These are phyloP conservation scores for Blastobotrys proliferans DNA, from an alignment of 1,139 yeast genomes.

Conservation along the genomic window DNA sequence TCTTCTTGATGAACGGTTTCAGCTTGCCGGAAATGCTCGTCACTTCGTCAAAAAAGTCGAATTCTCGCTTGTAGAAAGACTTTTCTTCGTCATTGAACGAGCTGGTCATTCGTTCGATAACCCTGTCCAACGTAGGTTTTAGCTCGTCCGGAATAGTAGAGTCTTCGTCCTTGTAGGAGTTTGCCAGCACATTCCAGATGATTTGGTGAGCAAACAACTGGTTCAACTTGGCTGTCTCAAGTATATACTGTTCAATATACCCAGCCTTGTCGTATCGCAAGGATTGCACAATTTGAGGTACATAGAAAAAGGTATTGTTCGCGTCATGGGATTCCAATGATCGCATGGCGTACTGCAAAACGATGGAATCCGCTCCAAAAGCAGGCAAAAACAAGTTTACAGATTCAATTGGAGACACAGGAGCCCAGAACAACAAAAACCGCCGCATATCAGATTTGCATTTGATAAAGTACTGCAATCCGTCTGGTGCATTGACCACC, in stretches of 20 bases:
- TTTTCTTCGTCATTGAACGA: constrained; percentile 59
- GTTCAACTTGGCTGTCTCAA: constrained; percentile 88
- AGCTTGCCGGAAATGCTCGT: constrained; percentile 91
- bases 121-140: constrained; percentile 78
- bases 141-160: constrained; percentile 66
- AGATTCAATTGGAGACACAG: constrained; percentile 79
- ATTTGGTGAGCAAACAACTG: constrained; percentile 95
- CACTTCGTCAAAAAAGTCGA: constrained; percentile 84
- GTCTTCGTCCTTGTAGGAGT: constrained; percentile 86
- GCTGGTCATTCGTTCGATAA: constrained; percentile 61
- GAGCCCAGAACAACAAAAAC: constrained; percentile 63
- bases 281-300: constrained; percentile 95
- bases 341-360: constrained; percentile 85
- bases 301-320: constrained; percentile 87
- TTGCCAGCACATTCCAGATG: constrained; percentile 97
- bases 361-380: constrained; percentile 59
- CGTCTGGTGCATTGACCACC: constrained; percentile 59
- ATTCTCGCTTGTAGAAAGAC: constrained; percentile 74
- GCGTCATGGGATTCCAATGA: constrained; percentile 87
- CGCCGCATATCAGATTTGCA: constrained; percentile 25
- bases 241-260: constrained; percentile 80
- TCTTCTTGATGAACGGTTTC: constrained; percentile 87
- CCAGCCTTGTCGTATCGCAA: constrained; percentile 79
- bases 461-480: constrained; percentile 46
- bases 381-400: constrained; percentile 81